These are phyloP conservation scores for Naganishia randhawae DNA, from an alignment of 768 basidiomycete genomes.

Conservation along the genomic window DNA sequence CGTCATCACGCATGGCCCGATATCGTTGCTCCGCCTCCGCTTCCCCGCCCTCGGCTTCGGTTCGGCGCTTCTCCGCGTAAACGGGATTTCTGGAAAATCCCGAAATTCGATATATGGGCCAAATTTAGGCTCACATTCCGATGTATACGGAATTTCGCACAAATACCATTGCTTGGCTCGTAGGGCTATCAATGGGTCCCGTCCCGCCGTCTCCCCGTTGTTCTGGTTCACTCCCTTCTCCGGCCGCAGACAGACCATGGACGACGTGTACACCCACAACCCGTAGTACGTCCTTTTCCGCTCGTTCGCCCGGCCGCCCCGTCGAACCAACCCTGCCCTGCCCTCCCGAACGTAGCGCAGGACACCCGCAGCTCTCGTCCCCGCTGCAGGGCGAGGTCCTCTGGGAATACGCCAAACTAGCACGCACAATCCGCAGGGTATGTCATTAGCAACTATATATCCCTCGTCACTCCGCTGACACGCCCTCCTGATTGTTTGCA, in stretches of 20 bases:
- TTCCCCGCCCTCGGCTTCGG: too few relatives aligned
- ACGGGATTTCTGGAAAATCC: too few relatives aligned
- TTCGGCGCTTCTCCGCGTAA: too few relatives aligned
- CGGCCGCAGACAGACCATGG: not conserved
- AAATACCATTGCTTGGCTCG: too few relatives aligned
- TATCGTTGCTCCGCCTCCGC: not conserved
- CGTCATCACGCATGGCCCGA: too few relatives aligned
- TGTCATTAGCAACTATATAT: slow-evolving; percentile 37
- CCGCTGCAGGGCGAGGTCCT: slow-evolving; percentile 72
- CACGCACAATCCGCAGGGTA: slow-evolving; percentile 74
- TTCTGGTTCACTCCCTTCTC: not conserved
- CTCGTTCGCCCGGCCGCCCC: not conserved
- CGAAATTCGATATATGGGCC: too few relatives aligned
- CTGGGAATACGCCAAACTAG: slow-evolving; percentile 88
- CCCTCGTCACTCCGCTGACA: not conserved
- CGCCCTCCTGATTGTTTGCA: slow-evolving; percentile 1
- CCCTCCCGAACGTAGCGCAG: slow-evolving; percentile 50
- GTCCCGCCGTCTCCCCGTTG: too few relatives aligned
- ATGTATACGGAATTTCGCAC: too few relatives aligned
- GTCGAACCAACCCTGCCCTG: not conserved
- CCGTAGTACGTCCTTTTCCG: slow-evolving; percentile 8
- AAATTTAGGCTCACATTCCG: too few relatives aligned
- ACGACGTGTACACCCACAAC: slow-evolving; percentile 23
- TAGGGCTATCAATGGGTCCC: too few relatives aligned
- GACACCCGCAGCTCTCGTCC: slow-evolving; percentile 62